Percentiles rank a stretch among this genome's conserved stretches.
phyloP scores from a whole-genome alignment of 371 early-diverging fungal species.

The Mortierella sp. region DNA sequence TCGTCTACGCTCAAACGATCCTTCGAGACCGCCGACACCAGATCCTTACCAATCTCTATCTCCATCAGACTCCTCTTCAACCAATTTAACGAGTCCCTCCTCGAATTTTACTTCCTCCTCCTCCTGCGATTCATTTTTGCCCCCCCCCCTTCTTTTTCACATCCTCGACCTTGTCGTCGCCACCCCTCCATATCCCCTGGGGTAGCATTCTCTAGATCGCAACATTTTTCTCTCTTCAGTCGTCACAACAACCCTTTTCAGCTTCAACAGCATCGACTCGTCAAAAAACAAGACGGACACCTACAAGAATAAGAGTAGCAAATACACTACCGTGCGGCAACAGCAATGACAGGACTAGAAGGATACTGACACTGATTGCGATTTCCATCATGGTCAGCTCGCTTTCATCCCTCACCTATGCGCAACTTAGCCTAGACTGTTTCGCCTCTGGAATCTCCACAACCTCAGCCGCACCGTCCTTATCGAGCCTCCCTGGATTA shows the following conservation, averaged over 20 bases:
- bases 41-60: background rate
- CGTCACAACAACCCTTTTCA: background rate
- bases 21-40: too few species aligned
- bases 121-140: too few species aligned
- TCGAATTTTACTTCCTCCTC: background rate
- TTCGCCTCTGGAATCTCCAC: slow-evolving; percentile 7
- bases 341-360: background rate
- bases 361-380: background rate
- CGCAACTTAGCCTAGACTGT: slow-evolving; percentile 33
- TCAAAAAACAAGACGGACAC: background rate
- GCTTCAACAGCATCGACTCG: background rate
- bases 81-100: too few species aligned
- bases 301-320: too few species aligned
- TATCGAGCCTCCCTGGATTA: background rate
- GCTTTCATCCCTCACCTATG: slow-evolving; percentile 14
- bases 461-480: background rate
- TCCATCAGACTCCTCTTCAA: background rate
- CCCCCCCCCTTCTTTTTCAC: background rate
- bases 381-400: background rate
- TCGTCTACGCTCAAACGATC: too few species aligned
- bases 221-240: background rate
- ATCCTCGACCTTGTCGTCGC: background rate
- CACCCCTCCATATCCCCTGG: background rate
- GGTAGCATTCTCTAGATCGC: background rate
- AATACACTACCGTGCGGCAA: background rate